These are phyloP conservation scores for Tetragonia tetragonoides DNA, from an alignment of 148 eudicot genomes.

Conservation along the genomic window DNA sequence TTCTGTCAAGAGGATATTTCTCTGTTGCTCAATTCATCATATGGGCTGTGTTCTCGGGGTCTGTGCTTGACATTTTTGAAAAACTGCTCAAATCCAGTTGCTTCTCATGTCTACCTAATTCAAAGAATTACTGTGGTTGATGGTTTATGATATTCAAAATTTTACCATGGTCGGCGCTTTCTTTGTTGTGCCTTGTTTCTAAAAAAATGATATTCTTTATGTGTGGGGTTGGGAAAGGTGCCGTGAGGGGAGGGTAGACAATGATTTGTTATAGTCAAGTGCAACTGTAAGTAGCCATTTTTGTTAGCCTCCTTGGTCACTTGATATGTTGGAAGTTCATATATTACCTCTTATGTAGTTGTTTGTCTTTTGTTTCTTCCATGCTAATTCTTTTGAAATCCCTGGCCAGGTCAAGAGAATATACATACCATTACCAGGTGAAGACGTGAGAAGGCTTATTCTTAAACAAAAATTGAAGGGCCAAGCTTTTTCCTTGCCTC, in stretches of 20 bases:
- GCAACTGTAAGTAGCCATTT: neutral
- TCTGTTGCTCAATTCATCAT: neutral
- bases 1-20: neutral
- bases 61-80: neutral
- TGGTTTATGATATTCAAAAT: no score
- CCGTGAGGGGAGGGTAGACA: neutral
- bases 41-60: neutral
- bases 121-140: no score
- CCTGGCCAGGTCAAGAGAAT: conserved; percentile 83
- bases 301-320: neutral
- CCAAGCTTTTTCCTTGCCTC: conserved; percentile 81
- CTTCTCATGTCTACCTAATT: no score
- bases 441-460: conserved; percentile 66
- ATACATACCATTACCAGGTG: conserved; percentile 92
- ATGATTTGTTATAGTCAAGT: no score
- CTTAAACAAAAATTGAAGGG: conserved; percentile 81
- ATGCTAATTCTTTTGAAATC: conserved; percentile 19
- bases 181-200: no score
- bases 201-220: no score
- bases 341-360: neutral
- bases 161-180: no score
- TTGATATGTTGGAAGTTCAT: neutral
- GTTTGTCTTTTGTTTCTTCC: conserved; percentile 6
- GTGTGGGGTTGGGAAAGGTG: neutral
- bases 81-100: no score